Percentiles rank a stretch among this genome's conserved stretches.
These are phyloP conservation scores for Beauveria caledonica DNA, from an alignment of 2,329 filamentous ascomycete species.

Conservation along the genomic window DNA sequence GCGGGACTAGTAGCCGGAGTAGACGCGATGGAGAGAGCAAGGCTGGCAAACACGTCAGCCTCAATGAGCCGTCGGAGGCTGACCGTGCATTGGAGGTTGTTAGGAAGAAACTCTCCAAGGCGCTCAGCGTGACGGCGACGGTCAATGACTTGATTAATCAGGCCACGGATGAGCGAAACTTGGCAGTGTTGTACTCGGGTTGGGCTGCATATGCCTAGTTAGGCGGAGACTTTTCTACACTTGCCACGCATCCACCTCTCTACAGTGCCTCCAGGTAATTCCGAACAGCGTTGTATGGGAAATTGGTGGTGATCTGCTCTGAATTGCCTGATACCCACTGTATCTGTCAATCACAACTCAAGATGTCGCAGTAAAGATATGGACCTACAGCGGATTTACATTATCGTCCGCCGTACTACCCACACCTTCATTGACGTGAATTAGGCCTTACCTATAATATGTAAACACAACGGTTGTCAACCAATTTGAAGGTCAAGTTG, in stretches of 20 bases:
- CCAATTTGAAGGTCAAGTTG: too few relatives aligned
- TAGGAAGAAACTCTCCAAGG: conserved; percentile 91
- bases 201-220: conserved; percentile 41
- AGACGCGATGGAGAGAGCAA: conserved; percentile 19
- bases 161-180: conserved; percentile 83
- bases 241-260: too few relatives aligned
- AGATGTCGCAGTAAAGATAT: too few relatives aligned
- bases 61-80: conserved; percentile 60
- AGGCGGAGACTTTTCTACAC: conserved; percentile 10
- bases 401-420: too few relatives aligned
- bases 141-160: conserved; percentile 97
- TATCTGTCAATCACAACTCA: neutral
- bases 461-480: too few relatives aligned
- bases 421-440: too few relatives aligned
- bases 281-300: too few relatives aligned
- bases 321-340: too few relatives aligned
- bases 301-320: too few relatives aligned
- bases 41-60: conserved; percentile 28
- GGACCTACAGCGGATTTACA: too few relatives aligned
- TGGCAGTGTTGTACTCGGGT: conserved; percentile 78
- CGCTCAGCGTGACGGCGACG: conserved; percentile 85
- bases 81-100: conserved; percentile 88
- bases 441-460: too few relatives aligned
- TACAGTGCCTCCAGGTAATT: too few relatives aligned
- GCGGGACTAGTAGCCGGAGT: conserved; percentile 43